Conservation (phyloP, 768 basidiomycete genomes). For the Auriscalpium microsporum region DNA sequence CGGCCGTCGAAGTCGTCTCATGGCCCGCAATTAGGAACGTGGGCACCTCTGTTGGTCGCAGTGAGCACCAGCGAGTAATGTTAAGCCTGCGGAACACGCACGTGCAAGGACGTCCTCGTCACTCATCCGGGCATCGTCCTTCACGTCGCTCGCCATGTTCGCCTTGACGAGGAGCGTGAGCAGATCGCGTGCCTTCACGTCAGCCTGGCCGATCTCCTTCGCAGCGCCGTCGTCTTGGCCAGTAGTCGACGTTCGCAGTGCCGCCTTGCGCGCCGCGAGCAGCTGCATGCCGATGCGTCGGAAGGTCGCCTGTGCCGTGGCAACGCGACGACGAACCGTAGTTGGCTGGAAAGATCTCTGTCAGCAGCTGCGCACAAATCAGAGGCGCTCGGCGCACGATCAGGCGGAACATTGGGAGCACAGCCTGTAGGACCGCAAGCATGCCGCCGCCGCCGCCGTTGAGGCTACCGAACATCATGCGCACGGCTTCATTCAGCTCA, state of each 20-base stretch:
- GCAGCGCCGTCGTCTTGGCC: background rate
- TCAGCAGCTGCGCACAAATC: too few species aligned
- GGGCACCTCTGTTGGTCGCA: conserved; percentile 18
- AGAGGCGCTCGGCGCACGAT: conserved; percentile 24
- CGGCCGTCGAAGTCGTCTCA: conserved; percentile 20
- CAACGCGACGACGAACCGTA: background rate
- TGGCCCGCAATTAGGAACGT: conserved; percentile 25
- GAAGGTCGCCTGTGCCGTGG: conserved; percentile 34
- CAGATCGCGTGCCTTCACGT: conserved; percentile 18
- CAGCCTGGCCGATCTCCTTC: conserved; percentile 2
- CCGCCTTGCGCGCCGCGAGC: conserved; percentile 39
- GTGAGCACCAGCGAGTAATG: background rate
- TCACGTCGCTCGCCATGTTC: conserved; percentile 24
- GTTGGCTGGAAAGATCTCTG: background rate
- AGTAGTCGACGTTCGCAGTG: conserved; percentile 10
- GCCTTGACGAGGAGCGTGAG: conserved; percentile 22
- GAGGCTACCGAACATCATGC: conserved; percentile 20
- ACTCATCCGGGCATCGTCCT: conserved; percentile 17
- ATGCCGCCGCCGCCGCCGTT: background rate
- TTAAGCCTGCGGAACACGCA: background rate
- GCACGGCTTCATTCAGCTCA: conserved; percentile 27
- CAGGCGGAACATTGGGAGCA: conserved; percentile 30
- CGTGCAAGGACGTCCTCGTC: conserved; percentile 25
- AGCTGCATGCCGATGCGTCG: conserved; percentile 41
- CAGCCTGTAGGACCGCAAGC: conserved; percentile 21